Base-by-base conservation (phyloP, 108 stramenopile genomes). In the Pelagomonas calceolata region DNA sequence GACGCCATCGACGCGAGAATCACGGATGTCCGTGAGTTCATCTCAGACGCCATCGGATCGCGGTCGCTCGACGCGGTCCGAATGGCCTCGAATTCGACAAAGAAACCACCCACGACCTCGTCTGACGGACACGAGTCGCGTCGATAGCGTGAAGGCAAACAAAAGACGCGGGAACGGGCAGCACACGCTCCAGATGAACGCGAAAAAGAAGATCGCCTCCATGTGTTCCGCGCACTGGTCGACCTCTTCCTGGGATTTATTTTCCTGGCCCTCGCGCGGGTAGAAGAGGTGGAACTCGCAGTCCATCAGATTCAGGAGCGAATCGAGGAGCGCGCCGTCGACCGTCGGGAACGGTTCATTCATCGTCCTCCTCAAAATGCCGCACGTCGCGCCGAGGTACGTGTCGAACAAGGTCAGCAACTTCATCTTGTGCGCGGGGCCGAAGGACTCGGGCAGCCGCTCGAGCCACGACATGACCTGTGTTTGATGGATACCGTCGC, bases 381-480 rank as follows among this genome's bases (percentile, higher is more conserved):
- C 34, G 15, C 76, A 60, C 29, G 51, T 44, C 0, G 74, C 44
- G 4, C 71, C 74, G 34, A 79, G 31, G 66, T 76, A 82, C 21
- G 33, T 33, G 64, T 82, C 82, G 29, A 82, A 81, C n/a, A 82
- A 60, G 26, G 31, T 66, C 7, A 37, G 63, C n/a, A 82, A 70
- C 18, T 36, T 36, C 7, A 26, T 69, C 31, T 26, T 66, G 30
- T 66, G 64, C 37, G 35, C 34, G 35, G 39, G 12, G 32, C 72
- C 46, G n/a, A 74, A n/a, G 34, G 30, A 5, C 18, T 32, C 64
- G 31, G 82, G 79, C 51, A 80, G 39, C 36, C 68, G 74, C 18
- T 34, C 66, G n/a, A 80, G 30, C 86, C 86, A 87, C 21, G 75
- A 73, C 63, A 82, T 72, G n/a, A n/a, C n/a, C n/a, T n/a, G n/a